A percentile compares a stretch with the other conserved stretches of the same genome.
Evolutionary conservation across 202 grass and related monocot genomes (phyloP).

Genomic region (Carex arenaria): DNA sequence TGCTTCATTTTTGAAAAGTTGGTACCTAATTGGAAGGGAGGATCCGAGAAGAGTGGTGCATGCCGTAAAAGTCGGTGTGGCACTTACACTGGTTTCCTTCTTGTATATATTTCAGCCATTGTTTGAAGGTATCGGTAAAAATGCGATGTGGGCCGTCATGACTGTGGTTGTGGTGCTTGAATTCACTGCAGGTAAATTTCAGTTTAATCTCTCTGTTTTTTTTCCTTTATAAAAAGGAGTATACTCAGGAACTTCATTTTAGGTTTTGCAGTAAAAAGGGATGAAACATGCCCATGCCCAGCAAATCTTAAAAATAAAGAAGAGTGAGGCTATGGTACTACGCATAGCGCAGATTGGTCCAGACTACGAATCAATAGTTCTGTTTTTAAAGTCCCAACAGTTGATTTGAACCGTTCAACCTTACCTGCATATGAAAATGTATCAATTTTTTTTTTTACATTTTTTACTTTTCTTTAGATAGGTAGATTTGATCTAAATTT

Average conservation of each 20-base stretch:
- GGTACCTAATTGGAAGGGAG: slow-evolving; percentile 44
- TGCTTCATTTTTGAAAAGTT: slow-evolving; percentile 35
- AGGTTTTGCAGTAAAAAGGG: not conserved
- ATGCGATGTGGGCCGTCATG: slow-evolving; percentile 99
- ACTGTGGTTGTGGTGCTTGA: slow-evolving; percentile 95
- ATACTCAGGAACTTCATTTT: not conserved
- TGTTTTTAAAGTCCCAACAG: no score
- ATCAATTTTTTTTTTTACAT: no score
- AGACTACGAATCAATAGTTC: no score
- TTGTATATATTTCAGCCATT: slow-evolving; percentile 79
- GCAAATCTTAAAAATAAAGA: not conserved
- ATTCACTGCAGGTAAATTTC: slow-evolving; percentile 75
- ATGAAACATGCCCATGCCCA: not conserved
- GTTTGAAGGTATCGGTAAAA: slow-evolving; percentile 71
- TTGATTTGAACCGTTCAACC: no score
- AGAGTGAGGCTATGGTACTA: no score
- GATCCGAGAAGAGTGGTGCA: slow-evolving; percentile 72
- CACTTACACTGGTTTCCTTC: slow-evolving; percentile 67
- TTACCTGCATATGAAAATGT: no score
- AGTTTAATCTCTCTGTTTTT: not conserved
- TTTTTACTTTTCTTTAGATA: no score
- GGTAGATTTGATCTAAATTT: no score
- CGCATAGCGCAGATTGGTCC: no score
- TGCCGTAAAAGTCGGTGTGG: slow-evolving; percentile 69
- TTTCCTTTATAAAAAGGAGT: not conserved